These are phyloP conservation scores for Botrytis aclada DNA, from an alignment of 2,329 filamentous ascomycete genomes.

Conservation along the genomic window DNA sequence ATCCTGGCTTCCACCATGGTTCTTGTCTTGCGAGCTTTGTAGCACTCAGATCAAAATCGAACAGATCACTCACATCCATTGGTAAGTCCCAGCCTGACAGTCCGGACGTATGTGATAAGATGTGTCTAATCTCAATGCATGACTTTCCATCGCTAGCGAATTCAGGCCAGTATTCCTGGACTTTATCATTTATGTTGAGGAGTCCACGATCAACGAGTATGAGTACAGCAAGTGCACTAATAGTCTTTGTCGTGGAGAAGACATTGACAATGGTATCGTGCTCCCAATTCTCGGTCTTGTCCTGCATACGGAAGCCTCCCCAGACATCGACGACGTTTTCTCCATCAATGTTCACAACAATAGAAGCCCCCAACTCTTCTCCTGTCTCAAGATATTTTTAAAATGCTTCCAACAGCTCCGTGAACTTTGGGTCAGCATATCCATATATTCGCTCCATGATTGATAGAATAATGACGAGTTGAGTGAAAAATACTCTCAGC, in stretches of 20 bases:
- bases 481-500: no score
- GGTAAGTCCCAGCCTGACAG: not conserved
- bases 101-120: constrained; percentile 1
- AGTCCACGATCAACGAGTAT: not conserved
- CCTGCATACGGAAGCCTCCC: constrained; percentile 42
- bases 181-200: not conserved
- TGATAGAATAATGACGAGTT: not conserved
- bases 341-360: constrained; percentile 44
- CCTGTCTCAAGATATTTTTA: constrained; percentile 39
- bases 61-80: not conserved
- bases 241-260: constrained; percentile 43
- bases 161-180: not conserved
- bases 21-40: constrained; percentile 39
- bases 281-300: constrained; percentile 39
- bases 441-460: constrained; percentile 36
- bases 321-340: constrained; percentile 45
- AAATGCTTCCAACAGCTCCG: constrained; percentile 38
- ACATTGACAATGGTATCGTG: constrained; percentile 41
- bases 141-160: not conserved
- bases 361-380: constrained; percentile 46
- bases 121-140: not conserved
- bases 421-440: constrained; percentile 40
- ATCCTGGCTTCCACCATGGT: constrained; percentile 47
- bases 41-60: not conserved
- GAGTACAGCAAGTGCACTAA: constrained; percentile 31